These are phyloP conservation scores for Pseudopithomyces chartarum DNA, from an alignment of 2,329 filamentous ascomycete genomes.

Conservation along the genomic window DNA sequence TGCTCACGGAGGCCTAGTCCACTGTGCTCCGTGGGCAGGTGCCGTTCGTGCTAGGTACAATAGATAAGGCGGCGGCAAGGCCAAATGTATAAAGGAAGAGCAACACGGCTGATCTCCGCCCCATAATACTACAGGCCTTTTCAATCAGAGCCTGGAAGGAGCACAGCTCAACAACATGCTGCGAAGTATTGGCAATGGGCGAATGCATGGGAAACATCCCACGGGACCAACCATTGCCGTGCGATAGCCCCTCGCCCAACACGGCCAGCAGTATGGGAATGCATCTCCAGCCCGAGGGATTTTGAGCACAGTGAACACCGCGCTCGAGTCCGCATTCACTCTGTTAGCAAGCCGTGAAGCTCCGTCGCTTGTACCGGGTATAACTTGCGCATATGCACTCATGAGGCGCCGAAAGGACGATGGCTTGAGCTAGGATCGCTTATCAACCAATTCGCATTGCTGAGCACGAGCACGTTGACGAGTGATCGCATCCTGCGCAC, in stretches of 20 bases:
- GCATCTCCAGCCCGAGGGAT: neutral
- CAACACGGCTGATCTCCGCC: neutral
- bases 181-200: neutral
- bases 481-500: neutral
- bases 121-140: neutral
- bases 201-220: neutral
- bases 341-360: neutral
- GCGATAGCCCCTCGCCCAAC: neutral
- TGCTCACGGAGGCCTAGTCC: neutral
- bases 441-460: neutral
- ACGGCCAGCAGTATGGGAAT: neutral
- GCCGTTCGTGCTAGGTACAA: neutral
- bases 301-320: neutral
- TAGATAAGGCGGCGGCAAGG: neutral
- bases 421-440: conserved; percentile 1
- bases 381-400: conserved; percentile 11
- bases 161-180: neutral
- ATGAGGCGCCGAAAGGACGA: neutral
- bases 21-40: neutral
- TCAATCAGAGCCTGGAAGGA: neutral
- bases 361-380: neutral
- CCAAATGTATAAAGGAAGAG: neutral
- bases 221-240: neutral
- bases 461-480: neutral
- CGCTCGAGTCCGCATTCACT: neutral